Conservation (phyloP, 495 filamentous ascomycete species). For the Aspergillus ostianus region DNA sequence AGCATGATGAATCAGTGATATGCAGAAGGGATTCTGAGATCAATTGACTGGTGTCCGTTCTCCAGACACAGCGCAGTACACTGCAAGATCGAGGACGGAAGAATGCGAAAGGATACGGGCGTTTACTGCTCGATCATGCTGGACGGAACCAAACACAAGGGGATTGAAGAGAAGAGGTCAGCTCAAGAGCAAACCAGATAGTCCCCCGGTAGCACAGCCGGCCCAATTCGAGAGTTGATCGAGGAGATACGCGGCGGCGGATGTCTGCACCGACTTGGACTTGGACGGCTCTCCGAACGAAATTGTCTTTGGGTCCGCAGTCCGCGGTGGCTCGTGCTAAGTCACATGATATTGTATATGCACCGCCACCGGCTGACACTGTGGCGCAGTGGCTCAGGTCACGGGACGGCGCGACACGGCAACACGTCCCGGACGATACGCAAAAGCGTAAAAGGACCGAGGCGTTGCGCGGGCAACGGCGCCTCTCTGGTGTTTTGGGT, state of each 20-base stretch:
- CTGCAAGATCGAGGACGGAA: background rate
- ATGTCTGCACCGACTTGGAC: background rate
- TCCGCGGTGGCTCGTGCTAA: constrained; percentile 11
- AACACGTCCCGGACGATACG: constrained; percentile 9
- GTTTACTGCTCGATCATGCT: constrained; percentile 17
- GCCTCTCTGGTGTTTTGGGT: constrained; percentile 14
- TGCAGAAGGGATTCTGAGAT: background rate
- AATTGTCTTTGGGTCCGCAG: constrained; percentile 23
- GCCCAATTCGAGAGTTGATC: constrained; percentile 12
- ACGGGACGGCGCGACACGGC: constrained; percentile 19
- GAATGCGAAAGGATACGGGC: background rate
- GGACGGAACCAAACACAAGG: background rate
- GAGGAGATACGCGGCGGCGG: constrained; percentile 1
- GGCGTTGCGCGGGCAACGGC: constrained; percentile 22
- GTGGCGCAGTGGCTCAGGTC: constrained; percentile 14
- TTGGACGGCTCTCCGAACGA: constrained; percentile 13
- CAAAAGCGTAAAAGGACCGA: constrained; percentile 10
- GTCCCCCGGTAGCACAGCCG: constrained; percentile 1
- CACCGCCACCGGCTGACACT: constrained; percentile 17
- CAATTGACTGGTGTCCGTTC: constrained; percentile 11
- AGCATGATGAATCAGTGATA: constrained; percentile 46
- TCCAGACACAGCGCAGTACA: background rate
- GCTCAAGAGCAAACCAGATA: background rate
- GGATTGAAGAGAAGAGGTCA: background rate
- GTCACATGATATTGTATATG: constrained; percentile 7